Conservation (phyloP, 2,329 filamentous ascomycete genomes). For the Corinectria fuckeliana region DNA sequence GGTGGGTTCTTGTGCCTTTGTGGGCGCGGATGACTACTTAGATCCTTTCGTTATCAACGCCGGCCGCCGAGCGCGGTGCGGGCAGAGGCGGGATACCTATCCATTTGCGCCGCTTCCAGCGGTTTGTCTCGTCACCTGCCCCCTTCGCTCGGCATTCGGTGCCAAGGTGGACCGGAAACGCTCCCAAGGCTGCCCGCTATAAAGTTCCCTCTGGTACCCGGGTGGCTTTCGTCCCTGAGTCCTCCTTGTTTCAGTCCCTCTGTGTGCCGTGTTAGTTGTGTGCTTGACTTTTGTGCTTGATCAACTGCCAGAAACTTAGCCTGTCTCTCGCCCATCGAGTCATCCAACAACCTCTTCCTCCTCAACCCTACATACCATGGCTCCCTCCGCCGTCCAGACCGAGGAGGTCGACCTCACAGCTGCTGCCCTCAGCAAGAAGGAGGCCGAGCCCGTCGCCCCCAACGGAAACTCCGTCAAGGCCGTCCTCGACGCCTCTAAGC, state of each 20-base stretch:
- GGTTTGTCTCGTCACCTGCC: constrained; percentile 26
- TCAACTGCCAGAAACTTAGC: neutral
- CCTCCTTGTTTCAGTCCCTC: neutral
- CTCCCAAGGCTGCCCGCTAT: neutral
- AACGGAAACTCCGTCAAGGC: constrained; percentile 56
- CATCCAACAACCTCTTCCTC: constrained; percentile 3
- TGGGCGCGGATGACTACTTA: constrained; percentile 22
- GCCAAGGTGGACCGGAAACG: neutral
- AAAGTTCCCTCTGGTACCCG: constrained; percentile 17
- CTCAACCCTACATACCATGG: constrained; percentile 45
- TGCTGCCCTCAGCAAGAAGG: constrained; percentile 58
- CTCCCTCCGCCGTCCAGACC: constrained; percentile 54
- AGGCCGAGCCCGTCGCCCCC: constrained; percentile 45
- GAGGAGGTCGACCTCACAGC: constrained; percentile 60
- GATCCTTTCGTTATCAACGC: constrained; percentile 21
- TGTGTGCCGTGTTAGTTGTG: constrained; percentile 4
- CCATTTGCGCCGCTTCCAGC: constrained; percentile 14
- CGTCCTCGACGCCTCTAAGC: constrained; percentile 68
- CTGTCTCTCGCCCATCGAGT: constrained; percentile 4
- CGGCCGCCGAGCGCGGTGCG: constrained; percentile 35
- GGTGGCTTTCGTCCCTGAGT: neutral
- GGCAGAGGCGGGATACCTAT: constrained; percentile 40
- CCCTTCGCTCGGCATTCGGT: constrained; percentile 9
- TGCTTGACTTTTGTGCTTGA: neutral
- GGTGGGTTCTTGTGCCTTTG: neutral